Evolutionary conservation across 192 early-diverging fungal species (phyloP).

Genomic region (Pilobolus umbonatus): DNA sequence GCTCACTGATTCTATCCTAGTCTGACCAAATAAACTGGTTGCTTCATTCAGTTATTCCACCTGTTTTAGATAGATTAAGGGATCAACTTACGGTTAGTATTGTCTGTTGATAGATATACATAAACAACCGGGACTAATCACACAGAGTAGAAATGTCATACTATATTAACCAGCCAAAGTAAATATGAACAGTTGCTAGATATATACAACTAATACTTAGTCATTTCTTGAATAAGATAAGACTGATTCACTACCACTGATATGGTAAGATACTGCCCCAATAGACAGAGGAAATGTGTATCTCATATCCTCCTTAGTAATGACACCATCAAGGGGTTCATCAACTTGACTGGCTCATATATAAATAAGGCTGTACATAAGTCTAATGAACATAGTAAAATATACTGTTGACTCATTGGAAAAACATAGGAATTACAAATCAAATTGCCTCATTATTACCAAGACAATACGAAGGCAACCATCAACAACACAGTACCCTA

Average conservation of each 20-base stretch:
- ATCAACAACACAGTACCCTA: conserved; percentile 24
- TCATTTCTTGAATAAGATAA: conserved; percentile 12
- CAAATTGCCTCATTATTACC: conserved; percentile 19
- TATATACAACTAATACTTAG: not conserved
- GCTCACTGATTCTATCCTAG: not conserved
- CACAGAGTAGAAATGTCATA: conserved; percentile 1
- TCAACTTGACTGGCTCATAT: conserved; percentile 17
- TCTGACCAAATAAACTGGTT: conserved; percentile 19
- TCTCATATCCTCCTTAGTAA: conserved; percentile 13
- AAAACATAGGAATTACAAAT: conserved; percentile 28
- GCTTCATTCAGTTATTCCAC: conserved; percentile 21
- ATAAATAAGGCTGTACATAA: conserved; percentile 28
- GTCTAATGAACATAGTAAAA: not conserved
- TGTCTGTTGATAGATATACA: not conserved
- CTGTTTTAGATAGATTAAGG: conserved; percentile 14
- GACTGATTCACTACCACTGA: conserved; percentile 25
- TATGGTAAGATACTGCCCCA: conserved; percentile 12
- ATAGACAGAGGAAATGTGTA: not conserved
- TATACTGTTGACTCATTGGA: not conserved
- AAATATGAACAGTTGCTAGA: not conserved
- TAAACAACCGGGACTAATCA: not conserved
- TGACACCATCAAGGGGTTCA: conserved; percentile 29
- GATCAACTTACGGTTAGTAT: conserved; percentile 16
- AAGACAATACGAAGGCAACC: conserved; percentile 15
- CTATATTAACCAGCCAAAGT: conserved; percentile 13